Evolutionary conservation across 208 protist genomes (phyloP).

Genomic region (Angomonas ambiguus): DNA sequence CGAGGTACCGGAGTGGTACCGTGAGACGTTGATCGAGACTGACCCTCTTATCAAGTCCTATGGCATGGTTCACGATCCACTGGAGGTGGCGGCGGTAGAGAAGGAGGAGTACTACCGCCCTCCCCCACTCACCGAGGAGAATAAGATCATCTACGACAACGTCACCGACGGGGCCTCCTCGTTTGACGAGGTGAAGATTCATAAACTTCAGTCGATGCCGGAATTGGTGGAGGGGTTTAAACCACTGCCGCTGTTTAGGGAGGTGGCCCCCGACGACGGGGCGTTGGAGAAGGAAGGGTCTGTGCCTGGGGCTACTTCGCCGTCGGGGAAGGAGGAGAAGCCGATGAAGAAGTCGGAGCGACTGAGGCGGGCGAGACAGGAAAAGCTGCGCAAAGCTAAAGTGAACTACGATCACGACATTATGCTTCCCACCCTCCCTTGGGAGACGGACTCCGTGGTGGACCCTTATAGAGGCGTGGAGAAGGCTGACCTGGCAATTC

Average conservation of each 20-base stretch:
- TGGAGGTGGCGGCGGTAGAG: constrained; percentile 36
- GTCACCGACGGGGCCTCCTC: constrained; percentile 52
- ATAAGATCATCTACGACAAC: constrained; percentile 76
- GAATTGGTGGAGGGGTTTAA: constrained; percentile 83
- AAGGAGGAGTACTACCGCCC: constrained; percentile 62
- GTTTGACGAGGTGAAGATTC: constrained; percentile 84
- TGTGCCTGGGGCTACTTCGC: constrained; percentile 7
- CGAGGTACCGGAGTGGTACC: constrained; percentile 80
- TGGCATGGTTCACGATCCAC: constrained; percentile 71
- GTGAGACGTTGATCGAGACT: constrained; percentile 69
- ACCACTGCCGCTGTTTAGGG: constrained; percentile 72
- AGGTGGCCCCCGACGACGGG: constrained; percentile 46
- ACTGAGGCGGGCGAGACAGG: constrained; percentile 68
- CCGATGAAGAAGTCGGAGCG: constrained; percentile 61
- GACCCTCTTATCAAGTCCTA: constrained; percentile 76
- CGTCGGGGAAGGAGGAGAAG: constrained; percentile 26
- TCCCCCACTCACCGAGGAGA: constrained; percentile 42
- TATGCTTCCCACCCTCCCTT: constrained; percentile 76
- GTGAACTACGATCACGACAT: constrained; percentile 77
- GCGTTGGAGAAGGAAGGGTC: constrained; percentile 22
- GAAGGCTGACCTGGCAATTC: constrained; percentile 40
- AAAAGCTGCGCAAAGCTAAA: constrained; percentile 69
- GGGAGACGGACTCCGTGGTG: constrained; percentile 82
- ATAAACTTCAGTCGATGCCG: constrained; percentile 63
- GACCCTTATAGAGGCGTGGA: constrained; percentile 81